Percentiles rank a stretch among this genome's conserved stretches.
Conservation (phyloP, 2,329 filamentous ascomycete species). For the Ascosphaera aggregata region DNA sequence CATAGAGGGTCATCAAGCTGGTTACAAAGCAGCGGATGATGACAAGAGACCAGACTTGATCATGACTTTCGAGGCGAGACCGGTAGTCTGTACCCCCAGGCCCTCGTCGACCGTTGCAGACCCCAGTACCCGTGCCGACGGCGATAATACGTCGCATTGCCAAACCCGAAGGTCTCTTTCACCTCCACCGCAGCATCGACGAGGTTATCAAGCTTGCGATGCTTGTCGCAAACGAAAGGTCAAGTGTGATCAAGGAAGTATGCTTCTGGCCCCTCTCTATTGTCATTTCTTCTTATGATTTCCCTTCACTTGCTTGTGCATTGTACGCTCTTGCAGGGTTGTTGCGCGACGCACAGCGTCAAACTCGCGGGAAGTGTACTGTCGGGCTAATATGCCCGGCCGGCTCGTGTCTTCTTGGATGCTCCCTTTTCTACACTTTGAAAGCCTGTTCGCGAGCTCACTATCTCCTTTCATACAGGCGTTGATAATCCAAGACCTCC, state of each 20-base stretch:
- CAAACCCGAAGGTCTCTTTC: neutral
- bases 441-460: too few relatives aligned
- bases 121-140: neutral
- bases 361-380: too few relatives aligned
- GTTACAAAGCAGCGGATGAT: too few relatives aligned
- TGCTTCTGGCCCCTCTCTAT: slow-evolving; percentile 5
- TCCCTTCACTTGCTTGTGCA: slow-evolving; percentile 4
- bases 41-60: neutral
- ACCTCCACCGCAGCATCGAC: slow-evolving; percentile 1
- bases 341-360: neutral
- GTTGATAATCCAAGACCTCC: slow-evolving; percentile 90
- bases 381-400: too few relatives aligned
- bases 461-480: slow-evolving; percentile 10
- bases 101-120: neutral
- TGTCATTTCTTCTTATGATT: slow-evolving; percentile 4
- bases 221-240: slow-evolving; percentile 26
- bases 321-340: too few relatives aligned
- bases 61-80: neutral
- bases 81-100: neutral
- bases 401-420: too few relatives aligned
- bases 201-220: slow-evolving; percentile 33
- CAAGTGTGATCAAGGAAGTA: slow-evolving; percentile 25
- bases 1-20: too few relatives aligned
- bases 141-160: neutral
- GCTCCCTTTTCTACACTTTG: too few relatives aligned